phyloP scores from a whole-genome alignment of 2,329 filamentous ascomycete species.

The Sphaerulina musiva region DNA sequence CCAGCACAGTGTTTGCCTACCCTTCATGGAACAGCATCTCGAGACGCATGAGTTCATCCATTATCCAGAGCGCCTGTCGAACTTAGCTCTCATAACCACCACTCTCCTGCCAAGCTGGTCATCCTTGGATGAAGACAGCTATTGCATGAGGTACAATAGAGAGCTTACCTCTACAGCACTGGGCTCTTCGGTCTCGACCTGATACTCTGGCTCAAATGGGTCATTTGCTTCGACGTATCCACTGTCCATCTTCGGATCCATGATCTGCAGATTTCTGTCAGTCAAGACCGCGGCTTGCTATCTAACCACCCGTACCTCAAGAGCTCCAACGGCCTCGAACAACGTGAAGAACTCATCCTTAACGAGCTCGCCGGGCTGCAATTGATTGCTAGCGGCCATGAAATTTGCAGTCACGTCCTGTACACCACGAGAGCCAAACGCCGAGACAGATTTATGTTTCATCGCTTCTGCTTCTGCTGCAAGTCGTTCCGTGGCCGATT shows the following conservation, averaged over 20 bases:
- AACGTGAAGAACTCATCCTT: conserved; percentile 93
- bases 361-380: conserved; percentile 73
- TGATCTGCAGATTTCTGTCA: conserved; percentile 58
- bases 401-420: conserved; percentile 35
- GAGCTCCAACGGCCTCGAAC: conserved; percentile 84
- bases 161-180: conserved; percentile 35
- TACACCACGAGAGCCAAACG: conserved; percentile 10
- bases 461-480: conserved; percentile 25
- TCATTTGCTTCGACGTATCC: conserved; percentile 73
- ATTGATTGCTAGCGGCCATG: conserved; percentile 35
- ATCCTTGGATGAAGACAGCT: not conserved
- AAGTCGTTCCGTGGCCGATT: conserved; percentile 14
- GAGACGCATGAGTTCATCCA: conserved; percentile 84
- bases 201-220: conserved; percentile 64
- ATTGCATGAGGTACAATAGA: not conserved
- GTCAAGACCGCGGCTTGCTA: not conserved
- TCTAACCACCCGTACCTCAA: conserved; percentile 50
- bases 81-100: not conserved
- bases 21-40: conserved; percentile 98
- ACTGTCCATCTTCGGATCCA: conserved; percentile 99
- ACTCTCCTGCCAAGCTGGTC: not conserved
- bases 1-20: not conserved
- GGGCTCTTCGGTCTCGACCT: conserved; percentile 19
- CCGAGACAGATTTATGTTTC: conserved; percentile 1
- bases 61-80: conserved; percentile 77